These are phyloP conservation scores for Talaromyces adpressus DNA, from an alignment of 495 filamentous ascomycete genomes.

Conservation along the genomic window DNA sequence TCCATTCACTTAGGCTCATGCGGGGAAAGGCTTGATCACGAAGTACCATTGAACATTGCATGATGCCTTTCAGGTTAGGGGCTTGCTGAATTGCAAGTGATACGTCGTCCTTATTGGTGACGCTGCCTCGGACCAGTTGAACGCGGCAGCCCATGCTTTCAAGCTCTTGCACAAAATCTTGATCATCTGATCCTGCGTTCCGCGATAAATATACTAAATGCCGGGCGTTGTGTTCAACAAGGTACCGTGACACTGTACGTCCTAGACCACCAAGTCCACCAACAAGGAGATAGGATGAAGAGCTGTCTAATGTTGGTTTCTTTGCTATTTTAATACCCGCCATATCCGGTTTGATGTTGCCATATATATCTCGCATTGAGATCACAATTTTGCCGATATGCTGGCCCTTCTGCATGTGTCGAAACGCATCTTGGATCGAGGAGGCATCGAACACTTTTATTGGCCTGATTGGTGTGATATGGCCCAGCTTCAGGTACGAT, in stretches of 20 bases:
- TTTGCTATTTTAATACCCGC: too few species aligned
- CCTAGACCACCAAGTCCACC: conserved; percentile 41
- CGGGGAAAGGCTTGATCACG: conserved; percentile 50
- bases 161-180: conserved; percentile 19
- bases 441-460: too few species aligned
- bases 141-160: too few species aligned
- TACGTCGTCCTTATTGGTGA: too few species aligned
- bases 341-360: too few species aligned
- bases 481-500: conserved; percentile 31
- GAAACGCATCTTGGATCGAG: too few species aligned
- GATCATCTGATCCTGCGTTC: conserved; percentile 15
- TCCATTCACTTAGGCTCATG: conserved; percentile 45
- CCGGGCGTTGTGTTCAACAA: conserved; percentile 49
- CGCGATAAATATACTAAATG: conserved; percentile 48
- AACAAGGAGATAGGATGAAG: conserved; percentile 34
- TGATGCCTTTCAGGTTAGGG: too few species aligned
- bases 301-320: too few species aligned
- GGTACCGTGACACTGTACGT: conserved; percentile 41
- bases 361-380: conserved; percentile 21
- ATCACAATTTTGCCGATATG: conserved; percentile 53
- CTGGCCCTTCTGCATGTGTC: conserved; percentile 49
- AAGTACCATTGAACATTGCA: too few species aligned
- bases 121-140: too few species aligned
- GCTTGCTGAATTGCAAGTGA: too few species aligned
- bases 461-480: conserved; percentile 30